Evolutionary conservation across 2,329 filamentous ascomycete genomes (phyloP).

Genomic region (Parastagonospora avenae): DNA sequence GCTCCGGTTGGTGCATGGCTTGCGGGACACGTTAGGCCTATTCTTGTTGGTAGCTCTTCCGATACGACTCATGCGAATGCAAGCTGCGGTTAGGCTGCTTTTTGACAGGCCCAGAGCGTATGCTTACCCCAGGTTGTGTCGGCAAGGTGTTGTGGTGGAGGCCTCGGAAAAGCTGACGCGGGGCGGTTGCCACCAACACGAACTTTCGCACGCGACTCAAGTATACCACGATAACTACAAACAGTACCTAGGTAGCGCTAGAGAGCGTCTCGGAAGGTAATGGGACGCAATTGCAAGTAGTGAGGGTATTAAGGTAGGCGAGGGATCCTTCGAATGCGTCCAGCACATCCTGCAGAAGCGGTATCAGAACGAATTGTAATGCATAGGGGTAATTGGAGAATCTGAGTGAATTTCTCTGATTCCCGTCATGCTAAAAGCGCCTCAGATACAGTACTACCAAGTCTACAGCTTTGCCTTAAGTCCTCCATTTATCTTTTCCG

Average conservation of each 20-base stretch:
- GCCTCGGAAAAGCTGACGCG: conserved; percentile 31
- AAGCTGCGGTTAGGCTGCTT: conserved; percentile 6
- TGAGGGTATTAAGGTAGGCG: too few species aligned
- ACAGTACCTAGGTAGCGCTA: too few species aligned
- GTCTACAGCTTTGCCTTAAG: conserved; percentile 30
- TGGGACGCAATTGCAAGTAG: too few species aligned
- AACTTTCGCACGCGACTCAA: not conserved
- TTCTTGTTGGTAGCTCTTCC: not conserved
- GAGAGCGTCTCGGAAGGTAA: too few species aligned
- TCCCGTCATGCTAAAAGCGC: too few species aligned
- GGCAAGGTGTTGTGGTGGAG: conserved; percentile 15
- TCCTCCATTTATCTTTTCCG: conserved; percentile 36
- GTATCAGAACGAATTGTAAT: too few species aligned
- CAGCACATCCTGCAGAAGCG: too few species aligned
- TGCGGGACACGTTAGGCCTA: conserved; percentile 16
- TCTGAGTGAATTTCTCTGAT: too few species aligned
- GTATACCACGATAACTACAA: too few species aligned
- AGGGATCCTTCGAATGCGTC: too few species aligned
- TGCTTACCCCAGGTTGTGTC: conserved; percentile 11
- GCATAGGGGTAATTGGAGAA: too few species aligned
- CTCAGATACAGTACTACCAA: too few species aligned
- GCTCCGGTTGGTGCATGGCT: conserved; percentile 12
- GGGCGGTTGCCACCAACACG: conserved; percentile 3
- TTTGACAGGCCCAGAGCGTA: conserved; percentile 10
- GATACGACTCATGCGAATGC: conserved; percentile 9